Base-by-base conservation (phyloP, 148 eudicot species). In the Spergularia bocconei region DNA sequence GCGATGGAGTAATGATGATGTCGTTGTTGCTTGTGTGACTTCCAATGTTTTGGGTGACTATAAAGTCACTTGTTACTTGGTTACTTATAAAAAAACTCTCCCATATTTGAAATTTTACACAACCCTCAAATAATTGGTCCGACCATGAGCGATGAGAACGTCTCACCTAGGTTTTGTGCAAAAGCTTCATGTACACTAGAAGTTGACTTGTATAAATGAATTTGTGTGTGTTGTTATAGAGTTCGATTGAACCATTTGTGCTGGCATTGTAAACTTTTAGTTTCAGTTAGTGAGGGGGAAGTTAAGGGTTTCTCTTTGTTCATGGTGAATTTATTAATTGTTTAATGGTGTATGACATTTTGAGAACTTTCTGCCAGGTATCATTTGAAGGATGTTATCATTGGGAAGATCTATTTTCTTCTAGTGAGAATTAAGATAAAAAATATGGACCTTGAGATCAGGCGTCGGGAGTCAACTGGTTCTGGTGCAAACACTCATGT, bases 401-500 rank as follows among this genome's bases (percentile, higher is more conserved):
- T 95, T 12, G 99, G 99, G n/a, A 95, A 95, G 84, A 95, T 95
- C 72, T 95, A 95, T 85, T 95, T 95, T 82, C 97, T 95, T 75
- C 96, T 95, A 48, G 97, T 95, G 56, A 88, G 97, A 89, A 92
- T 95, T 75, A 95, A 95, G 87, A 85, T 95, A 19, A 95, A 95
- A 72, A 95, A 95, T 78, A 95, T 95, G 97, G 99, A 95, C 75
- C 96, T 95, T 55, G 99, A 95, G 84, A 95, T 95, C 75, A 87
- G 99, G 80, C 92, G 99, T 10, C 81, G 99, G 74, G 99, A 95
- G 77, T 95, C 99, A 52, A 95, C 99, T 41, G 99, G 99, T n/a
- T 92, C 97, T 67, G 99, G 99, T 62, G 82, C 96, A 57, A 95
- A 85, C 82, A 95, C 99, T 71, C 97, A 95, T 78, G 97, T 95